Conservation (phyloP, 2,329 filamentous ascomycete genomes). For the Lasiodiplodia citricola region DNA sequence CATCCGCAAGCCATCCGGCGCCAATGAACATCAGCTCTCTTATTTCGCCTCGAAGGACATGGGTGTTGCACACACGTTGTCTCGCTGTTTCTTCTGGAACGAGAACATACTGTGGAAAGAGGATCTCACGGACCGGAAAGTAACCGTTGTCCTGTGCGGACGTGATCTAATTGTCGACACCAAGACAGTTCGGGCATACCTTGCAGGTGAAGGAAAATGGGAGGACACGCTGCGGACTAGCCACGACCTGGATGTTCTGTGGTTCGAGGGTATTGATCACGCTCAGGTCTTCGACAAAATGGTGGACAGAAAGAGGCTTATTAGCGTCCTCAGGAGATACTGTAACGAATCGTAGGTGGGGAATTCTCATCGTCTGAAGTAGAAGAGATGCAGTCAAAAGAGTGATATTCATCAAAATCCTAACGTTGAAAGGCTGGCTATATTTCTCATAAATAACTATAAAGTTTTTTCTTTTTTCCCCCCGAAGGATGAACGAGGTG, state of each 20-base stretch:
- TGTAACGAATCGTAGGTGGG: not conserved
- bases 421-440: too few species aligned
- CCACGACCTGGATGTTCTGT: constrained; percentile 61
- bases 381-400: too few species aligned
- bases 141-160: constrained; percentile 65
- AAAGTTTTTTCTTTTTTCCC: too few species aligned
- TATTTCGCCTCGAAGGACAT: constrained; percentile 73
- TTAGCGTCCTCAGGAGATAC: constrained; percentile 31
- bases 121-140: constrained; percentile 55
- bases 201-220: constrained; percentile 45
- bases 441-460: too few species aligned
- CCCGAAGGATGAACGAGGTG: too few species aligned
- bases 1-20: constrained; percentile 40
- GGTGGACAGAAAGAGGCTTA: constrained; percentile 29
- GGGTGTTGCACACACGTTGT: constrained; percentile 68
- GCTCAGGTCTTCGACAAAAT: constrained; percentile 62
- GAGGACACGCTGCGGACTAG: constrained; percentile 32
- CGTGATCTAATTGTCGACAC: constrained; percentile 71
- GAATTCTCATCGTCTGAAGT: too few species aligned
- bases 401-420: too few species aligned
- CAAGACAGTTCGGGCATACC: constrained; percentile 61
- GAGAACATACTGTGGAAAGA: constrained; percentile 75
- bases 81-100: constrained; percentile 72
- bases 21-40: constrained; percentile 74
- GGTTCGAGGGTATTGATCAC: constrained; percentile 68